These are phyloP conservation scores for Galerina sulciceps DNA, from an alignment of 768 basidiomycete genomes.

Conservation along the genomic window DNA sequence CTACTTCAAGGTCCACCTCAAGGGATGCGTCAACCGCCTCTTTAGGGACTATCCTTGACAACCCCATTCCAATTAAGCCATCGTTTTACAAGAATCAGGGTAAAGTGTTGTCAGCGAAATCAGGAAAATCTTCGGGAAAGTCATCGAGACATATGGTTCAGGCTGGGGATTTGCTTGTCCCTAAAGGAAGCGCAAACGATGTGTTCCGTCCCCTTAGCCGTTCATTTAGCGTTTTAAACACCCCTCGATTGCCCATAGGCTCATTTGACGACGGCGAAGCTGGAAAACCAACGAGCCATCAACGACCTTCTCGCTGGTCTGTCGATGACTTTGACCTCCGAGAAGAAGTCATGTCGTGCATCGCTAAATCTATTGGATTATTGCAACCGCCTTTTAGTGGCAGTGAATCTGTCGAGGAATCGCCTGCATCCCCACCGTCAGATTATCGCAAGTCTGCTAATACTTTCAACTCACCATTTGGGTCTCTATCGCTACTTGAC, in stretches of 20 bases:
- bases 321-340: slow-evolving; percentile 90
- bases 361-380: slow-evolving; percentile 96
- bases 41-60: slow-evolving; percentile 27
- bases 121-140: slow-evolving; percentile 12
- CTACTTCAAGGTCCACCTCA: slow-evolving; percentile 21
- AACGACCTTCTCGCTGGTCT: slow-evolving; percentile 30
- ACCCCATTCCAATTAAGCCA: slow-evolving; percentile 21
- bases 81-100: slow-evolving; percentile 21
- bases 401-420: slow-evolving; percentile 65
- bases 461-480: slow-evolving; percentile 66
- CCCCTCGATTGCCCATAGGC: slow-evolving; percentile 45
- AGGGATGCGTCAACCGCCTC: slow-evolving; percentile 28
- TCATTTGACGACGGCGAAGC: slow-evolving; percentile 30
- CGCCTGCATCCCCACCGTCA: slow-evolving; percentile 60
- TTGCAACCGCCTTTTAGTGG: slow-evolving; percentile 83
- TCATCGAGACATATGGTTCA: slow-evolving; percentile 66
- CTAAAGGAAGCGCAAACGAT: slow-evolving; percentile 54
- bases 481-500: slow-evolving; percentile 74
- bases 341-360: slow-evolving; percentile 96
- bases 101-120: background rate
- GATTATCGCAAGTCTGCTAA: slow-evolving; percentile 42
- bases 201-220: slow-evolving; percentile 48
- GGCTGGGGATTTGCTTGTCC: slow-evolving; percentile 76
- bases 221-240: slow-evolving; percentile 53
- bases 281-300: slow-evolving; percentile 21